A percentile compares a stretch with the other conserved stretches of the same genome.
These are phyloP conservation scores for Fraxinus ornus DNA, from an alignment of 305 asterid species.

Conservation along the genomic window DNA sequence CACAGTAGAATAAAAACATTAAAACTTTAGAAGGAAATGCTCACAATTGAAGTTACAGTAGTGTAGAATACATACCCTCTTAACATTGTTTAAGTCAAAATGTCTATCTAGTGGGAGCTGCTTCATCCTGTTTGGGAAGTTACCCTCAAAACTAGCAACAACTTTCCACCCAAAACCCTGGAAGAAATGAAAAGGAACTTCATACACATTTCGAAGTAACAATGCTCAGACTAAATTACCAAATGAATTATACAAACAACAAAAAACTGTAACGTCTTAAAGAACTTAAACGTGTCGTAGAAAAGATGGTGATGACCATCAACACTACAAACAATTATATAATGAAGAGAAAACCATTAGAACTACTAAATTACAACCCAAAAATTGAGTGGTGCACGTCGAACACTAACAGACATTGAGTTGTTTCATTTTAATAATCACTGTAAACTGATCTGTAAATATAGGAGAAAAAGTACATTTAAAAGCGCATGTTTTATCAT, in stretches of 20 bases:
- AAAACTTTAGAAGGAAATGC: constrained; percentile 8
- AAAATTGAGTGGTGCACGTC: background rate
- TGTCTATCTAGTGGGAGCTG: constrained; percentile 91
- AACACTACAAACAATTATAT: background rate
- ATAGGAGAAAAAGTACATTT: background rate
- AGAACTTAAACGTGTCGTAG: background rate
- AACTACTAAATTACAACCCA: background rate
- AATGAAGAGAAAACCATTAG: background rate
- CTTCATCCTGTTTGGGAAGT: constrained; percentile 88
- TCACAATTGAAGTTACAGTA: constrained; percentile 1
- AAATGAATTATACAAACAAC: background rate
- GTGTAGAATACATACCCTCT: constrained; percentile 56
- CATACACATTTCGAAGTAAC: background rate
- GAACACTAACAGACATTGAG: background rate
- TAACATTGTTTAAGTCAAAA: constrained; percentile 82
- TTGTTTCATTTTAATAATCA: background rate
- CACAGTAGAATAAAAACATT: background rate
- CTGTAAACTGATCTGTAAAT: background rate
- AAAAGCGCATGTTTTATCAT: background rate
- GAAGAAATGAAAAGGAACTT: constrained; percentile 8
- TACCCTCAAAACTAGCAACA: constrained; percentile 93
- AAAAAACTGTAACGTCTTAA: background rate
- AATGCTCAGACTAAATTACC: background rate
- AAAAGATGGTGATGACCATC: background rate
- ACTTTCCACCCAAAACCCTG: constrained; percentile 97